Conservation (phyloP, 2,329 filamentous ascomycete genomes). For the Graphiopsis chlorocephala region DNA sequence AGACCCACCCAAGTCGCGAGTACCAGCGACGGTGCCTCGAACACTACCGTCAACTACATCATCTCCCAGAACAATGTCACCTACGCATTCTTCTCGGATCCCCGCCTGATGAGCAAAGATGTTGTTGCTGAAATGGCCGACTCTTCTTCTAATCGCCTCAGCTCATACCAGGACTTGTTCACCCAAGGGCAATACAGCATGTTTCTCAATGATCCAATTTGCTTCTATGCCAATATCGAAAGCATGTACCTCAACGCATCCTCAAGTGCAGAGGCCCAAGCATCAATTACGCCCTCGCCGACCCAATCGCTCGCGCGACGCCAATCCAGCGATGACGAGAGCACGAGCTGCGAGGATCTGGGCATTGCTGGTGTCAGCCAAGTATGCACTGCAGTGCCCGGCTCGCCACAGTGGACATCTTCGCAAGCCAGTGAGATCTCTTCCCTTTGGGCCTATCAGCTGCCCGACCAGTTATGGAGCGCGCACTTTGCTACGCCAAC, state of each 20-base stretch:
- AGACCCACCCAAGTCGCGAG: not conserved
- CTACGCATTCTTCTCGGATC: constrained; percentile 8
- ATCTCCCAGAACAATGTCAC: constrained; percentile 5
- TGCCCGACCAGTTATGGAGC: constrained; percentile 11
- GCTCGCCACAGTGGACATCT: constrained; percentile 6
- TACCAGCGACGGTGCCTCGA: constrained; percentile 7
- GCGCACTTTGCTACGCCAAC: constrained; percentile 7
- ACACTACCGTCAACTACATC: constrained; percentile 1
- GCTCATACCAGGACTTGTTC: not conserved
- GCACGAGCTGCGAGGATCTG: not conserved
- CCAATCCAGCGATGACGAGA: not conserved
- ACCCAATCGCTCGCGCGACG: not conserved
- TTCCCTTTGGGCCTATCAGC: not conserved
- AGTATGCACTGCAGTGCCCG: not conserved
- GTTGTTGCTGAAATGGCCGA: constrained; percentile 3
- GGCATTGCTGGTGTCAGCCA: not conserved
- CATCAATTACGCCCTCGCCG: not conserved
- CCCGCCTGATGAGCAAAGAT: constrained; percentile 10
- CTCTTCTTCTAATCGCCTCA: not conserved
- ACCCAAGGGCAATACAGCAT: constrained; percentile 7
- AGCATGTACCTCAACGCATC: constrained; percentile 3
- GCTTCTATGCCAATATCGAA: constrained; percentile 11
- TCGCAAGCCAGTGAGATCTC: not conserved
- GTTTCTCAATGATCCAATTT: constrained; percentile 4
- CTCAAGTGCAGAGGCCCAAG: not conserved